Evolutionary conservation across 164 flowering plant species (phyloP), one percentile per base, ranked within the genome.

Genomic region (Hamamelis virginiana): DNA sequence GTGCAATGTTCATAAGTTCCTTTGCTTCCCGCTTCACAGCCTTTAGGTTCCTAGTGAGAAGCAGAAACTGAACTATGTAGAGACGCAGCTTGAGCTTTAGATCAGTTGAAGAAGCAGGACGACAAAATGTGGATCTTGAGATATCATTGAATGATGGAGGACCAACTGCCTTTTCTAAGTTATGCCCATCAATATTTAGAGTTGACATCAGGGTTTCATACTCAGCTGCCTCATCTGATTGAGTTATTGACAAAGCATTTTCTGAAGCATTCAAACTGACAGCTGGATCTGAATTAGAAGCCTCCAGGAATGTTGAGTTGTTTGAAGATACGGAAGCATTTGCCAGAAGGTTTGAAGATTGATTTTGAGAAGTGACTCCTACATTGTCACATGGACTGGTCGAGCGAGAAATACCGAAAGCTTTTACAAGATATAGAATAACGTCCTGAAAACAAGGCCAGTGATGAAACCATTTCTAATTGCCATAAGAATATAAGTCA

Each of bases 21-120:
- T 96, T 96, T 45, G 87, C 87, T 78, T 93, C 98, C 67, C 97
- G 94, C 79, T 96, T 96, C 19, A 96, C 86, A 33, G 88, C 89
- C 76, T 91, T 91, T 15, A 90, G 76, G 72, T 93, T 96, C 75
- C 97, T 84, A 46, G 90, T 84, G 50, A 96, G 88, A 63, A 90
- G 87, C 62, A 96, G 78, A 76, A 91, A 82, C 10, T 83, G 85
- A 59, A 96, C 92, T 80, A 85, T 92, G 85, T 84, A 92, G 26
- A 96, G 91, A 58, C 89, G 98, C 72, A 91, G 70, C 78, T 90
- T 88, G 55, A 92, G 88, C 81, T 86, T 90, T 71, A 90, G 77
- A 74, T 92, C 95, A 71, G 73, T 72, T n/a, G 78, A 69, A 63
- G 89, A 77, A 38, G 81, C 63, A 25, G 89, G 76, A 19, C 81